phyloP scores from a whole-genome alignment of 257 asterid species.

The Paulownia fortunei region DNA sequence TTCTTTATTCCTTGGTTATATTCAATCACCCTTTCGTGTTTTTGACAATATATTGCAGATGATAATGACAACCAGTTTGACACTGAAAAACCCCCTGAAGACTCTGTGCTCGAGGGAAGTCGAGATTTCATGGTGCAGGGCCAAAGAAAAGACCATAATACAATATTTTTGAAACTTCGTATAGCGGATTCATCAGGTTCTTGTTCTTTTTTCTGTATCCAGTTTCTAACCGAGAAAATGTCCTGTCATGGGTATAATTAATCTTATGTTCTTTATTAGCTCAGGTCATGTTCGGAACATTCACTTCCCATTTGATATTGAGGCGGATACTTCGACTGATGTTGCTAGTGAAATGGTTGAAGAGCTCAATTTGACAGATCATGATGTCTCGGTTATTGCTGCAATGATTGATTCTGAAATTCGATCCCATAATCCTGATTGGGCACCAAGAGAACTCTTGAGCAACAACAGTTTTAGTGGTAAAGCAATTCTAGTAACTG shows the following conservation, averaged over 20 bases:
- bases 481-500: constrained; percentile 44
- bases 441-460: constrained; percentile 66
- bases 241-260: constrained; percentile 25
- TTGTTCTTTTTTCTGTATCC: constrained; percentile 33
- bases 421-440: constrained; percentile 77
- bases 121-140: constrained; percentile 88
- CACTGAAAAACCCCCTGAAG: constrained; percentile 46
- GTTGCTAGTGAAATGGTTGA: constrained; percentile 99
- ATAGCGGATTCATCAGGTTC: constrained; percentile 82
- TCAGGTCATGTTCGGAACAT: constrained; percentile 85
- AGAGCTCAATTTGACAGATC: constrained; percentile 90
- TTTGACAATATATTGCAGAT: constrained; percentile 49
- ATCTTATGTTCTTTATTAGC: constrained; percentile 41
- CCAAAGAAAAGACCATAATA: constrained; percentile 88
- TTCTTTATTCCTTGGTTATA: constrained; percentile 7
- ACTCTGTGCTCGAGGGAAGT: constrained; percentile 64
- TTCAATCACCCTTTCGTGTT: not conserved
- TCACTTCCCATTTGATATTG: constrained; percentile 95
- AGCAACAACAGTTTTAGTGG: constrained; percentile 38
- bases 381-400: constrained; percentile 85
- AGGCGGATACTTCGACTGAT: constrained; percentile 84
- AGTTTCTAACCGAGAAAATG: not conserved
- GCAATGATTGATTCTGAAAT: constrained; percentile 91
- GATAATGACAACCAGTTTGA: constrained; percentile 42
- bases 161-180: constrained; percentile 88